Percentiles rank a stretch among this genome's conserved stretches.
These are phyloP conservation scores for Drechslera avenae DNA, from an alignment of 2,329 filamentous ascomycete species.

Conservation along the genomic window DNA sequence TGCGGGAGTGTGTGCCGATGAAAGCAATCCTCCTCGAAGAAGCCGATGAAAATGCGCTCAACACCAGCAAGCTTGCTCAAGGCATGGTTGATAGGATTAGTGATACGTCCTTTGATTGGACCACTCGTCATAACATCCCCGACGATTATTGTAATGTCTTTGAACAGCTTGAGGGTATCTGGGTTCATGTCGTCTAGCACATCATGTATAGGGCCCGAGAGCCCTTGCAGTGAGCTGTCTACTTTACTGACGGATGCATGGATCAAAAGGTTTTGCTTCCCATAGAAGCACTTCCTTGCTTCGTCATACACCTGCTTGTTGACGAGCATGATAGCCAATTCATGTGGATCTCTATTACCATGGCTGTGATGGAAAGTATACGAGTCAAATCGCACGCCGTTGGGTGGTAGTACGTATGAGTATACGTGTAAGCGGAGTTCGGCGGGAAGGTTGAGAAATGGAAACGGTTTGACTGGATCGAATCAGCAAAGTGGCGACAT, in stretches of 20 bases:
- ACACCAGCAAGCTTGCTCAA: not conserved
- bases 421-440: conserved; percentile 33
- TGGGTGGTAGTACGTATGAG: conserved; percentile 25
- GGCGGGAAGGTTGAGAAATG: conserved; percentile 29
- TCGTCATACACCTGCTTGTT: conserved; percentile 25
- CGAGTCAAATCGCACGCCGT: conserved; percentile 16
- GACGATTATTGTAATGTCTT: not conserved
- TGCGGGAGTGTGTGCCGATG: not conserved
- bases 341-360: not conserved
- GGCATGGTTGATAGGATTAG: not conserved
- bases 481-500: conserved; percentile 5
- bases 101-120: not conserved
- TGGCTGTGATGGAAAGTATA: too few species aligned
- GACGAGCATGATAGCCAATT: conserved; percentile 24
- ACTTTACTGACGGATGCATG: not conserved
- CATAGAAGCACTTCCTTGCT: conserved; percentile 22
- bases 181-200: not conserved
- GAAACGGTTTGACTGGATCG: conserved; percentile 23
- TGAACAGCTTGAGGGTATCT: not conserved
- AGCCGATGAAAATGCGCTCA: not conserved
- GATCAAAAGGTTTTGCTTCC: conserved; percentile 19
- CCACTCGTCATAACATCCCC: conserved; percentile 11
- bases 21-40: not conserved
- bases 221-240: too few species aligned
- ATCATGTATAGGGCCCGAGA: too few species aligned